These are phyloP conservation scores for Haplosporangium gracile DNA, from an alignment of 192 early-diverging fungal genomes.

Conservation along the genomic window DNA sequence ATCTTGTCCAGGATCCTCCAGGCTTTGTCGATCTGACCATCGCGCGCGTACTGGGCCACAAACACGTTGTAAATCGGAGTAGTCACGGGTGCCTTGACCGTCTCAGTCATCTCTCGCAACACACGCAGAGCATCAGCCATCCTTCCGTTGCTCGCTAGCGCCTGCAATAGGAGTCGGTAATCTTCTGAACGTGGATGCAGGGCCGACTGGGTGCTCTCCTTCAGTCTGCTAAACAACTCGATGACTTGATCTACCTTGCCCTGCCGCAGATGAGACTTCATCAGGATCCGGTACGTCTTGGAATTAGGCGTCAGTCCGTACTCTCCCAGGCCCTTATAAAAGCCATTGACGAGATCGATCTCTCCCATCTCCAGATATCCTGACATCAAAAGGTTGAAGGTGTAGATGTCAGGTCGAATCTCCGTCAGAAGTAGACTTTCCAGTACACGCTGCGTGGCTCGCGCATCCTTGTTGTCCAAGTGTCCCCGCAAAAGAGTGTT, in stretches of 20 bases:
- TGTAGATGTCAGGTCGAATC: slow-evolving; percentile 44
- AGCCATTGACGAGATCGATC: slow-evolving; percentile 43
- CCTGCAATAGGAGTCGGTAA: slow-evolving; percentile 36
- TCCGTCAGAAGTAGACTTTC: slow-evolving; percentile 40
- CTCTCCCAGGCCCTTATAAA: slow-evolving; percentile 50
- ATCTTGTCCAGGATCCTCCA: slow-evolving; percentile 42
- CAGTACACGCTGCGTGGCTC: slow-evolving; percentile 28
- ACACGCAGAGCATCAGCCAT: slow-evolving; percentile 40
- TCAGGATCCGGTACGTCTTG: slow-evolving; percentile 46
- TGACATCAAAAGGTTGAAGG: slow-evolving; percentile 48
- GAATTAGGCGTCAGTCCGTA: slow-evolving; percentile 46
- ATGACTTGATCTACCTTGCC: slow-evolving; percentile 27
- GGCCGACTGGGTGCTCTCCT: slow-evolving; percentile 25
- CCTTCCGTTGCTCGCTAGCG: slow-evolving; percentile 20
- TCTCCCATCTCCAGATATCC: slow-evolving; percentile 55
- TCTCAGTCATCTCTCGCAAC: slow-evolving; percentile 37
- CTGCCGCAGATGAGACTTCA: slow-evolving; percentile 39
- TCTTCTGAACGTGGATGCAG: slow-evolving; percentile 34
- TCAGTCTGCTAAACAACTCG: slow-evolving; percentile 35
- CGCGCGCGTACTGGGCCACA: slow-evolving; percentile 39
- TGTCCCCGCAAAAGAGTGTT: slow-evolving; percentile 39
- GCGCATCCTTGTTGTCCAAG: slow-evolving; percentile 40
- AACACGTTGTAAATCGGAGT: slow-evolving; percentile 53
- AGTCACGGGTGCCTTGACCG: slow-evolving; percentile 18
- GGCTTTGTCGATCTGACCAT: slow-evolving; percentile 41